Evolutionary conservation across 169 alveolate species (phyloP).

Genomic region (Plasmodium falciparum): DNA sequence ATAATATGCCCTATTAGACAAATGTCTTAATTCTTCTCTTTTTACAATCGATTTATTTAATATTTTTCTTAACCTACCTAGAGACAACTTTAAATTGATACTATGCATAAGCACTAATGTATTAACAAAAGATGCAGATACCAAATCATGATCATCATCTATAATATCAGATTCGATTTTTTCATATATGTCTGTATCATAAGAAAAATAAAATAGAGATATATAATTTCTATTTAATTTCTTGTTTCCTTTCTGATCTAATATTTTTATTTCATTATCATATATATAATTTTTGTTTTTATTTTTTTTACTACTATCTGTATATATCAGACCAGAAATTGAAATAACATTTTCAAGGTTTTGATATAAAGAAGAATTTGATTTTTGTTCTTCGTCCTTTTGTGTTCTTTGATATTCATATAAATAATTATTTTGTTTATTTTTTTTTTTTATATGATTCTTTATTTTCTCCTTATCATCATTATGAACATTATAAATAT

Average conservation of each 20-base stretch:
- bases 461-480: neutral
- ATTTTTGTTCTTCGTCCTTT: too few species aligned
- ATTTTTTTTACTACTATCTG: neutral
- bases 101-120: conserved; percentile 10
- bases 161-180: neutral
- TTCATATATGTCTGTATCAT: neutral
- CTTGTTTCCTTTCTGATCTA: neutral
- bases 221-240: neutral
- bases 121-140: conserved; percentile 32
- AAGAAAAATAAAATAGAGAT: conserved; percentile 22
- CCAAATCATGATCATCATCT: neutral
- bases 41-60: conserved; percentile 7
- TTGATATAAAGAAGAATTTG: conserved; percentile 2
- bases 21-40: conserved; percentile 7
- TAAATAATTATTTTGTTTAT: too few species aligned
- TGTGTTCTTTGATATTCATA: too few species aligned
- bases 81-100: conserved; percentile 13
- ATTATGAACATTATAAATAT: too few species aligned
- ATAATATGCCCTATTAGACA: conserved; percentile 2
- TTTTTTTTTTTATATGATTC: neutral
- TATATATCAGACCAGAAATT: conserved; percentile 7
- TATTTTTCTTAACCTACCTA: conserved; percentile 9
- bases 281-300: neutral
- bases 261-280: neutral
- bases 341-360: conserved; percentile 36